Base-by-base conservation (phyloP, 2,329 filamentous ascomycete species). In the Rhynchosporium agropyri region DNA sequence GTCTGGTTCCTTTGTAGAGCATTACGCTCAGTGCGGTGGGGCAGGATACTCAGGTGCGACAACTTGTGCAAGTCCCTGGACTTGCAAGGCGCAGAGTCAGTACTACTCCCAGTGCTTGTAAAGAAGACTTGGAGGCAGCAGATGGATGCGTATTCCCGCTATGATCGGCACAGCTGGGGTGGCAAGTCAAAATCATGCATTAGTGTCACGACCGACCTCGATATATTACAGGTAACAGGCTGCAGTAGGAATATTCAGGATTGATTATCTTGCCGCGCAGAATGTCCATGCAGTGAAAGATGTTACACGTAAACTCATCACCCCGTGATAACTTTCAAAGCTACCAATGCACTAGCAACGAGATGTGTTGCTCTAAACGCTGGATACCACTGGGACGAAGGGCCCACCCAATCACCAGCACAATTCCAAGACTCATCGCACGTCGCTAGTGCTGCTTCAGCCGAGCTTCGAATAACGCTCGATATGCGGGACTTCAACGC, bases 61-160 rank as follows among this genome's bases (percentile, higher is more conserved):
- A 6, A 57, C 29, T 45, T 69, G 67, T 50, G 62, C 31, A 4
- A 48, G 49, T 28, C 53, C 53, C 10, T 66, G 60, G 45, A 67
- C 62, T 33, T 69, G 67, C 33, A 61, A 57, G 15, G 54, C 29
- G 40, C 20, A 58, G n/a, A 67, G 59, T 57, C 55, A 63, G 4
- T 69, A 64, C 48, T 67, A 67, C 54, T 65, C 63, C 1, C 67
- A 69, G 56, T 69, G 67, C 40, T 57, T 69, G 59, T 68, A 64
- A 56, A 28, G 2, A 46, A 8, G 10, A 12, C 3, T 20, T 40
- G 33, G 26, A 53, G 33, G 1, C 4, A 4, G 20, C 20, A 2
- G 7, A 1, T 13, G 6, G 26, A 33, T 53, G 15, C 50, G 4
- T 53, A 3, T 9, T 15, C 13, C 46, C 33, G 28, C 28, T 12